Percentiles rank a stretch among this genome's conserved stretches.
These are phyloP conservation scores for Saccharomycopsis sp. DNA, from an alignment of 805 yeast genomes.

Conservation along the genomic window DNA sequence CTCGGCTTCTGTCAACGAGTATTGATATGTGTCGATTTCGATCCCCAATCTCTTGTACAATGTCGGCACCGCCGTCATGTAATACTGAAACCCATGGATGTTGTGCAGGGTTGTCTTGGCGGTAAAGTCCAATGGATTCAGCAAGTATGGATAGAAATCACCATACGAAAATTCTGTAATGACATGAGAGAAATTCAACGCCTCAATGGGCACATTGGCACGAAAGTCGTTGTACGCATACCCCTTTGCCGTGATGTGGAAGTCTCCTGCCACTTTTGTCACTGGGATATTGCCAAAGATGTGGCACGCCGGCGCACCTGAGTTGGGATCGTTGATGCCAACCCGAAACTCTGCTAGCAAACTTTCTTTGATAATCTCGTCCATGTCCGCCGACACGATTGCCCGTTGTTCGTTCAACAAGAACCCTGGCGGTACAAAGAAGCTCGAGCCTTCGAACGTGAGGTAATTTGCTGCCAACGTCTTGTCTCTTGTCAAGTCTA, in stretches of 20 bases:
- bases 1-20: constrained; percentile 55
- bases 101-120: constrained; percentile 45
- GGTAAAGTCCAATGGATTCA: constrained; percentile 81
- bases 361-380: constrained; percentile 56
- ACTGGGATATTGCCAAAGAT: constrained; percentile 77
- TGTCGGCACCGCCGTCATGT: constrained; percentile 78
- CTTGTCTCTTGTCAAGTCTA: constrained; percentile 70
- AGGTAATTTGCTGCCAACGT: constrained; percentile 70
- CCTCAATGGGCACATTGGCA: constrained; percentile 37
- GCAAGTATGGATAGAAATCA: constrained; percentile 72
- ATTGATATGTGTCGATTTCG: constrained; percentile 73
- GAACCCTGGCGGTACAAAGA: constrained; percentile 44
- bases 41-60: constrained; percentile 61
- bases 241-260: constrained; percentile 76
- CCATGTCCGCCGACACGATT: constrained; percentile 52
- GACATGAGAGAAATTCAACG: constrained; percentile 72
- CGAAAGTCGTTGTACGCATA: constrained; percentile 45
- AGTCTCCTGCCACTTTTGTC: constrained; percentile 75
- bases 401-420: constrained; percentile 38
- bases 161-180: constrained; percentile 88
- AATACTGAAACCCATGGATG: constrained; percentile 51
- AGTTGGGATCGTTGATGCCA: constrained; percentile 31
- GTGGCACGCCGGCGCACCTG: constrained; percentile 74
- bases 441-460: constrained; percentile 55
- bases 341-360: constrained; percentile 55